Percentiles rank a stretch among this genome's conserved stretches.
Conservation (phyloP, 345 rosid species). For the Eucalyptus grandis region DNA sequence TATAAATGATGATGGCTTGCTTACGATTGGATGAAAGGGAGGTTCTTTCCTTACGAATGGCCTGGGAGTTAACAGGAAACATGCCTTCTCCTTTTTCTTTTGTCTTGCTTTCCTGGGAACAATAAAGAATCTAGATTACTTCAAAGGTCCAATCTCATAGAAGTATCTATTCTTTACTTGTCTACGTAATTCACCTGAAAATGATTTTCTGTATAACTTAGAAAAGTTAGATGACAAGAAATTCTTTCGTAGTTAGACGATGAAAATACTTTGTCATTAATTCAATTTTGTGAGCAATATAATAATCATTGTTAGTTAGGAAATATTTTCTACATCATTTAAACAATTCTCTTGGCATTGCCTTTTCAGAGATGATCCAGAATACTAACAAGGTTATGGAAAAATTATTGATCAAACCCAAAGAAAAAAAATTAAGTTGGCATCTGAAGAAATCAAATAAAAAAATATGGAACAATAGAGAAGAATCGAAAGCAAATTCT, state of each 20-base stretch:
- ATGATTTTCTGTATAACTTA: no score
- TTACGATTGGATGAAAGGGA: neutral
- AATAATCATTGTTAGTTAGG: neutral
- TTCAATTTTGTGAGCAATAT: fast-evolving
- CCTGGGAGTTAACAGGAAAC: neutral
- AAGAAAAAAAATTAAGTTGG: neutral
- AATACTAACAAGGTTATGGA: fast-evolving
- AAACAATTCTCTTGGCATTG: fast-evolving
- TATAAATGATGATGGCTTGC: neutral
- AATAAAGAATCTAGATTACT: neutral
- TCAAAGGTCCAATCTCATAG: fast-evolving
- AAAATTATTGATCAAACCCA: neutral
- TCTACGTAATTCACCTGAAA: neutral
- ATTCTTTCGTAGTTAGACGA: fast-evolving
- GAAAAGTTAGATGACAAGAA: fast-evolving
- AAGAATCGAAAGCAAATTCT: neutral
- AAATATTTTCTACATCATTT: fast-evolving
- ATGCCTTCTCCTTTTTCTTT: neutral
- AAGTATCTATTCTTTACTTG: neutral
- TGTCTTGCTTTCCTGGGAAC: neutral
- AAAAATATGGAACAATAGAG: neutral
- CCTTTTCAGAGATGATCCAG: fast-evolving
- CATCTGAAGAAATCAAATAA: neutral
- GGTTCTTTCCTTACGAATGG: neutral
- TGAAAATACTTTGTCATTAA: neutral